Base-by-base conservation (phyloP, 129 eudicot genomes). In the Artemisia argyi region DNA sequence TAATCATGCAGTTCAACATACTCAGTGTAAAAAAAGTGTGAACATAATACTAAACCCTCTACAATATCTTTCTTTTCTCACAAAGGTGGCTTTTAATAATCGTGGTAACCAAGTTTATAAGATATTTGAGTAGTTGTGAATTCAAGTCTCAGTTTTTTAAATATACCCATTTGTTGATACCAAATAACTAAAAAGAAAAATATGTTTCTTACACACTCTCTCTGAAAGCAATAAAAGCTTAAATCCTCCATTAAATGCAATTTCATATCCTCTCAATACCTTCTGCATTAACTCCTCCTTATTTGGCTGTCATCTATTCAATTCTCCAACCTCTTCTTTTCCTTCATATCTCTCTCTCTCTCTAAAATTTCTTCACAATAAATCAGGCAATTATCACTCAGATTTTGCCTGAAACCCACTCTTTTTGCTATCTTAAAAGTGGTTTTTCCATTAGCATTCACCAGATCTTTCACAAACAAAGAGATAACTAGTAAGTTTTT, bases 251-350 rank as follows among this genome's bases (percentile, higher is more conserved):
- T 83, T 90, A 78, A 90, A 90, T 91, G 97, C 95, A 28, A 20
- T 76, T 74, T 71, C 91, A 83, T 67, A 77, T 77, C 94, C 77
- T 87, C 93, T 90, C 90, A 84, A 78, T 79, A 83, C 91, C 71
- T 86, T 89, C 87, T 76, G 91, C 95, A 91, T 62, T 91, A 61
- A 91, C 95, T 74, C 76, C 73, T 77, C 65, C 80, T 62, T 70
- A 77, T 61, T 51, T 69, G 72, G 81, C 72, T 78, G 81, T 70
- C 76, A 78, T 78, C 76, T 53, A 66, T 70, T 78, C 81, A 78
- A 70, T 78, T 63, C 81, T 78, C 81, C 76, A 78, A 70, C 81
- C 78, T 79, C 70, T 72, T 65, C 76, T 68, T 35, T 61, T 73
- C 68, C 69, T 51, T 48, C 72, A 61, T 12, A 39, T 54, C 53